Evolutionary conservation across 805 yeast genomes (phyloP).

Genomic region (Candida golubevii): DNA sequence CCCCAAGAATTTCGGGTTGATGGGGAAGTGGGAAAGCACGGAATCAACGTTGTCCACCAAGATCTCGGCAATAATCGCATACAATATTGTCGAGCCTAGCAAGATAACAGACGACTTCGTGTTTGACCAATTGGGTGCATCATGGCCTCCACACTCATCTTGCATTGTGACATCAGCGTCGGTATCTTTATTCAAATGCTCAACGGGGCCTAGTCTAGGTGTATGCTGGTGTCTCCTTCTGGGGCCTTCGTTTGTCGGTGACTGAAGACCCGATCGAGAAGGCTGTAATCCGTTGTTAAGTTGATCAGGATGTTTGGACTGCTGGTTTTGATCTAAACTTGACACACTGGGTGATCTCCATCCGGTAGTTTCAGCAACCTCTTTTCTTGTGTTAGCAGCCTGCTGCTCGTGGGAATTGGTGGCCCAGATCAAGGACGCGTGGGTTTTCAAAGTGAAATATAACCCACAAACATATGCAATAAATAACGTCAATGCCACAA

Average conservation of each 20-base stretch:
- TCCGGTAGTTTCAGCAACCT: slow-evolving; percentile 18
- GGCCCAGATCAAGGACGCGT: slow-evolving; percentile 95
- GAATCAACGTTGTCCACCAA: slow-evolving; percentile 89
- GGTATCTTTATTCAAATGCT: neutral
- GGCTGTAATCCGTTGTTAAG: neutral
- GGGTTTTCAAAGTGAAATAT: slow-evolving; percentile 90
- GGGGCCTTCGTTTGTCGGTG: slow-evolving; percentile 1
- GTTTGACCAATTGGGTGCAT: slow-evolving; percentile 96
- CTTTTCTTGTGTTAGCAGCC: slow-evolving; percentile 20
- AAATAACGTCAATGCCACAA: slow-evolving; percentile 78
- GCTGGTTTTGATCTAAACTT: slow-evolving; percentile 22
- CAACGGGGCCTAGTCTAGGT: slow-evolving; percentile 4
- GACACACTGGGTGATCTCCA: slow-evolving; percentile 36
- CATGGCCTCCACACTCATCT: slow-evolving; percentile 61
- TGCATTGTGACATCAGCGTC: slow-evolving; percentile 1
- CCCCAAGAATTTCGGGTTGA: slow-evolving; percentile 88
- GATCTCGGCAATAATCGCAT: slow-evolving; percentile 92
- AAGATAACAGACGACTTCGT: slow-evolving; percentile 77
- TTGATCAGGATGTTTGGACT: neutral
- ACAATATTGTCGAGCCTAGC: slow-evolving; percentile 76
- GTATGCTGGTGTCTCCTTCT: slow-evolving; percentile 3
- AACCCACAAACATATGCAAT: slow-evolving; percentile 84
- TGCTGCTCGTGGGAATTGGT: slow-evolving; percentile 37
- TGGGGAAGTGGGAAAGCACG: slow-evolving; percentile 72
- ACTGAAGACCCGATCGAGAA: neutral